These are phyloP conservation scores for Kodamaea fungicola DNA, from an alignment of 1,139 yeast genomes.

Conservation along the genomic window DNA sequence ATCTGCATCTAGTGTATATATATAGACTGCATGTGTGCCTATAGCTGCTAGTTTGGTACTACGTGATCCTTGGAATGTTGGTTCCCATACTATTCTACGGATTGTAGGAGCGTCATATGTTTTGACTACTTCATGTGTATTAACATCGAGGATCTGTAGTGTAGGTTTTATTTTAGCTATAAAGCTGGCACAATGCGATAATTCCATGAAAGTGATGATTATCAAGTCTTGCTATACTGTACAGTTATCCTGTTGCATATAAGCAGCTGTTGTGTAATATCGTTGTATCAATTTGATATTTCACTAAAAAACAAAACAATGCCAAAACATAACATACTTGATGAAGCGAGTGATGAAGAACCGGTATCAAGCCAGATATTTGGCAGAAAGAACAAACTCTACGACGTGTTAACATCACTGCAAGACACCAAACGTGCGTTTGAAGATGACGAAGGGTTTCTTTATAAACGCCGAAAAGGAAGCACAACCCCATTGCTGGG, in stretches of 20 bases:
- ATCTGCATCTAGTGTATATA: slow-evolving; percentile 6
- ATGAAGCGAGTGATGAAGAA: slow-evolving; percentile 2
- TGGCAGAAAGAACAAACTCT: slow-evolving; percentile 24
- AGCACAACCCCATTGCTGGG: slow-evolving; percentile 22
- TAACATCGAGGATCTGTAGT: not conserved
- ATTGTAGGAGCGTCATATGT: not conserved
- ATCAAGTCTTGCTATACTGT: too few relatives aligned
- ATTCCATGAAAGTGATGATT: too few relatives aligned
- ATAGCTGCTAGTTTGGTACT: slow-evolving; percentile 6
- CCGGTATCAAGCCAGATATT: slow-evolving; percentile 11
- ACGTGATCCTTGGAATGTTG: not conserved
- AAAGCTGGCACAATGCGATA: not conserved
- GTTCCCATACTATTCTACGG: not conserved
- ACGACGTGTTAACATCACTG: slow-evolving; percentile 17
- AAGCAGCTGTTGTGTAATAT: not conserved
- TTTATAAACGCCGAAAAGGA: slow-evolving; percentile 32
- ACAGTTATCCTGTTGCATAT: not conserved
- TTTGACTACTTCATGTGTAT: not conserved
- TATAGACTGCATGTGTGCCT: slow-evolving; percentile 1
- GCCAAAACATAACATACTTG: too few relatives aligned
- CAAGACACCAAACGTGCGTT: slow-evolving; percentile 12
- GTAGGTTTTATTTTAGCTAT: not conserved
- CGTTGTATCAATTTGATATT: too few relatives aligned
- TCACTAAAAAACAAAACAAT: not conserved
- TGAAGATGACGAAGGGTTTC: slow-evolving; percentile 48